Evolutionary conservation across 139 green algal species (phyloP), one percentile per base, ranked within the genome.

Genomic region (Chara braunii): DNA sequence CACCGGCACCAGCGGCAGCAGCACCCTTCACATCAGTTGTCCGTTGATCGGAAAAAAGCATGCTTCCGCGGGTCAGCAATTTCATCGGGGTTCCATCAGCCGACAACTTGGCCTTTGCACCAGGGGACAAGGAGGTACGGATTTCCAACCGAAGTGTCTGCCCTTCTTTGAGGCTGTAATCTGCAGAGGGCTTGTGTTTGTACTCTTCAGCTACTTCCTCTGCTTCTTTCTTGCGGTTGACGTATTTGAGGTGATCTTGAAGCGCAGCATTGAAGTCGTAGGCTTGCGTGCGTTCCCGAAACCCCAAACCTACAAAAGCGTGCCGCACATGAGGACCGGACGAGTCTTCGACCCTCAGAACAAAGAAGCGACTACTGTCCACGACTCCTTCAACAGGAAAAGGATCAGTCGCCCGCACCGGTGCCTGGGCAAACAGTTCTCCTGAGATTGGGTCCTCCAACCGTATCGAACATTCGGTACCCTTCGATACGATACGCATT

Each of bases 301-400:
- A 75, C 26, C 67, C 67, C 32, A 75, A 3, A 26, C 67, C 67
- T 9, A 74, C 44, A 12, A 72, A 74, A 11, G 65, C 65, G 32
- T 74, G 65, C 65, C 65, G 18, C 24, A 30, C 35, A 18, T 62
- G 34, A 12, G 35, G 24, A 18, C 24, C 23, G 3, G 36, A 60
- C 23, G 23, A 40, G 33, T 74, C 64, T 24, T 74, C 64, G 6
- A 74, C 54, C n/a, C 64, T 60, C 5, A 74, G 35, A 54, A 74
- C 64, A 40, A 74, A 74, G 64, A 72, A 75, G n/a, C 67, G 32
- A 57, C 65, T 74, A 57, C 65, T 74, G 36, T 74, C 65, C 12
- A 74, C 68, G 26, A 74, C 65, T 7, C 40, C 65, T 32, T 74
- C 65, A 3, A 74, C 32, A 11, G 65, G 65, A 48, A 74, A 12